phyloP scores from a whole-genome alignment of 495 filamentous ascomycete genomes.

The Apodospora peruviana region DNA sequence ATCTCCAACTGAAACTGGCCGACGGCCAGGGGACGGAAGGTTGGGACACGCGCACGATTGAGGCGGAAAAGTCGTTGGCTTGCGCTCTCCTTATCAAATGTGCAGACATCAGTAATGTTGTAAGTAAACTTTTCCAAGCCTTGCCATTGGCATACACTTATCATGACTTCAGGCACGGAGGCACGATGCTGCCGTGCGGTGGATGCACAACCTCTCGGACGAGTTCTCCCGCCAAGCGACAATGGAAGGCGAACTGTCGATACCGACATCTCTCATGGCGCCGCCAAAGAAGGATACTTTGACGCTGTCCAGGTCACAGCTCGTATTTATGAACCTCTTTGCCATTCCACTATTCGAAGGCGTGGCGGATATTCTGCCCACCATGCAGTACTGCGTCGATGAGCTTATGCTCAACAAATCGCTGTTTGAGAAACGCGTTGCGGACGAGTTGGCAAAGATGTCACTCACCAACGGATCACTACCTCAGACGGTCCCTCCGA shows the following conservation, averaged over 20 bases:
- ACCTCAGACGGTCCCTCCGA: constrained; percentile 26
- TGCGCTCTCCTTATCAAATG: constrained; percentile 95
- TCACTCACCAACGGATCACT: constrained; percentile 16
- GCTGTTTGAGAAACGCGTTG: constrained; percentile 53
- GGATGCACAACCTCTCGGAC: constrained; percentile 87
- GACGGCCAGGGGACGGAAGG: constrained; percentile 56
- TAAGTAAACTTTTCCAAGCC: constrained; percentile 37
- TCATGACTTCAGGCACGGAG: constrained; percentile 58
- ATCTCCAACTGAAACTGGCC: constrained; percentile 68
- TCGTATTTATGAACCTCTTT: constrained; percentile 94
- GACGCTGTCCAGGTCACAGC: constrained; percentile 80
- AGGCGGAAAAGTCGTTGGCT: constrained; percentile 67
- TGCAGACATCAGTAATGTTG: constrained; percentile 97
- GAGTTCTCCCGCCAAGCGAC: constrained; percentile 89
- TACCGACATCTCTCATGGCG: constrained; percentile 79
- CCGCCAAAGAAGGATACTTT: constrained; percentile 77
- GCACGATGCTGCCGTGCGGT: constrained; percentile 73
- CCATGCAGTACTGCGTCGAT: constrained; percentile 73
- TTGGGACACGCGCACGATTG: constrained; percentile 66
- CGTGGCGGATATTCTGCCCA: constrained; percentile 75
- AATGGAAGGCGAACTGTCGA: constrained; percentile 84
- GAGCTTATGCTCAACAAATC: constrained; percentile 71
- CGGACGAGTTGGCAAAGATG: constrained; percentile 39
- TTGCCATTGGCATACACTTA: too few relatives aligned
- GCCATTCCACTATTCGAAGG: constrained; percentile 85